Evolutionary conservation across 2,329 filamentous ascomycete species (phyloP).

Genomic region (Celoporthe dispersa): DNA sequence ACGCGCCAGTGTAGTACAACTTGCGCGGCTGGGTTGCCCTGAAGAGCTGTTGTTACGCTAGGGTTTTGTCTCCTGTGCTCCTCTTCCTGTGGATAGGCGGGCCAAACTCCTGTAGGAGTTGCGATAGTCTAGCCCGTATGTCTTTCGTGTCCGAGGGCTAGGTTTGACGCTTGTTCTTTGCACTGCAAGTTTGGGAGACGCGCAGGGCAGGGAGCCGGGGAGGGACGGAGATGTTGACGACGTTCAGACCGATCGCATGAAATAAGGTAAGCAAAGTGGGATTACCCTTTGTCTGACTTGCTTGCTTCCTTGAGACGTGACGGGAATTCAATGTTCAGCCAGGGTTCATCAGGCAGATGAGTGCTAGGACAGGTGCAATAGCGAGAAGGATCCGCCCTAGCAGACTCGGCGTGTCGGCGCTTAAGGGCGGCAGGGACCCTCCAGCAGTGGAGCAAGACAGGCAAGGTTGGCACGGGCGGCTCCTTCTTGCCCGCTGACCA

Average conservation of each 20-base stretch:
- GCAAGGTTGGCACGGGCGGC: background rate
- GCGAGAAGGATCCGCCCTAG: conserved; percentile 3
- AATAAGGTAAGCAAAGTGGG: background rate
- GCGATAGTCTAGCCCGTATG: background rate
- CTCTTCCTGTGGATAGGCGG: background rate
- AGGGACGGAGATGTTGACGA: background rate
- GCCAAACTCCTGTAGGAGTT: background rate
- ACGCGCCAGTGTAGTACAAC: background rate
- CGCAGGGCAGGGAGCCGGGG: too few species aligned
- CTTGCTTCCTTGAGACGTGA: background rate
- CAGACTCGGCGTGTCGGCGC: background rate
- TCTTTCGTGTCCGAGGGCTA: background rate
- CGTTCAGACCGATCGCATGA: background rate
- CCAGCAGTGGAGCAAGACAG: background rate
- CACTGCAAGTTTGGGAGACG: background rate
- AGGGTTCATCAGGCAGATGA: conserved; percentile 8
- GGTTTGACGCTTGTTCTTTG: background rate
- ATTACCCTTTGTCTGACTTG: background rate
- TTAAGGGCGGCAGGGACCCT: conserved; percentile 8
- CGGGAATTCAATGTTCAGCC: background rate
- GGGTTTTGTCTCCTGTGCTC: background rate
- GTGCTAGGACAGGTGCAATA: conserved; percentile 7
- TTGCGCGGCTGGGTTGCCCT: background rate
- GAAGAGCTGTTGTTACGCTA: background rate
- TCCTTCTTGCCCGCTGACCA: conserved; percentile 17